Percentiles rank a stretch among this genome's conserved stretches.
These are phyloP conservation scores for Vachellia pachyceras DNA, from an alignment of 306 rosid genomes.

Conservation along the genomic window DNA sequence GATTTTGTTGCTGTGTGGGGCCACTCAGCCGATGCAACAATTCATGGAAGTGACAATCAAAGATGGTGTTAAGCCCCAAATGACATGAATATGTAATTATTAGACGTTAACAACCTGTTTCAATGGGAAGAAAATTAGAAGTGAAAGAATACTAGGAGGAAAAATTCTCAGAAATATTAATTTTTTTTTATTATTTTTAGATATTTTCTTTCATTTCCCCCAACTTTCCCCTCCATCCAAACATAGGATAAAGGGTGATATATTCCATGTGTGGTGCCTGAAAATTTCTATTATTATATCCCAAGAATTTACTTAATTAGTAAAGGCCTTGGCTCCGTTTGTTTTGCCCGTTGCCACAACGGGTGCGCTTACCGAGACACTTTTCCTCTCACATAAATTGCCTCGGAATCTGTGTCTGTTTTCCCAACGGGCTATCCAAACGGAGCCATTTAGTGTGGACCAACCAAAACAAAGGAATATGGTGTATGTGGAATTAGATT, in stretches of 20 bases:
- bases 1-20: not conserved
- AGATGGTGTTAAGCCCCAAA: not conserved
- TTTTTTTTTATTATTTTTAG: too few relatives aligned
- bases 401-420: too few relatives aligned
- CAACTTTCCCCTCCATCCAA: too few relatives aligned
- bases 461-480: not conserved
- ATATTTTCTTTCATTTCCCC: too few relatives aligned
- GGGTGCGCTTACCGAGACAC: too few relatives aligned
- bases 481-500: not conserved
- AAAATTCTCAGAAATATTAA: too few relatives aligned
- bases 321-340: too few relatives aligned
- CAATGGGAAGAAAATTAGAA: too few relatives aligned
- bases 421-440: too few relatives aligned
- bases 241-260: not conserved
- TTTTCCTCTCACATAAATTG: too few relatives aligned
- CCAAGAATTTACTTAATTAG: not conserved
- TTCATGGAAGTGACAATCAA: constrained; percentile 21
- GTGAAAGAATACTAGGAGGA: too few relatives aligned
- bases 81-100: not conserved
- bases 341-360: too few relatives aligned
- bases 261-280: not conserved
- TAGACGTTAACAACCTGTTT: not conserved
- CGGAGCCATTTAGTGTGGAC: not conserved
- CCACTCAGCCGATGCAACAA: constrained; percentile 1
- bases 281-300: not conserved